Conservation (phyloP, 139 green algal species). For the Pseudopediastrum boryanum region DNA sequence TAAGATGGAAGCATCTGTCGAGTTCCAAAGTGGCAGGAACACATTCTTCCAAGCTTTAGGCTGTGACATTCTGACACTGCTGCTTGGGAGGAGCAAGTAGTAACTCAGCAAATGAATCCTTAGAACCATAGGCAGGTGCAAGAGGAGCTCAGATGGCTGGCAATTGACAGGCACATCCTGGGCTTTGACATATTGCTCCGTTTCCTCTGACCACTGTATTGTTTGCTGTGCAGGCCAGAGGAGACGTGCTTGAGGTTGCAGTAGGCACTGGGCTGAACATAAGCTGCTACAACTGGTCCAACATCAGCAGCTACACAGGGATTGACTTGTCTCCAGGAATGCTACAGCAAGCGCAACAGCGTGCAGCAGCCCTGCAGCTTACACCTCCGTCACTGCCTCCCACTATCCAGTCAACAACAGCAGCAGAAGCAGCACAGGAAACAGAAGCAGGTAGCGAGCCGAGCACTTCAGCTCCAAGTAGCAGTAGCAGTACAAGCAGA, state of each 20-base stretch:
- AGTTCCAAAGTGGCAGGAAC: too few species aligned
- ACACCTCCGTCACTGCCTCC: neutral
- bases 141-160: too few species aligned
- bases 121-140: too few species aligned
- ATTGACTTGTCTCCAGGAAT: constrained; percentile 68
- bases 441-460: neutral
- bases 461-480: neutral
- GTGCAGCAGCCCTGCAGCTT: neutral
- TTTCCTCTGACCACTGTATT: too few species aligned
- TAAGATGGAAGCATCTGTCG: too few species aligned
- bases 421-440: constrained; percentile 2
- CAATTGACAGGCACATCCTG: too few species aligned
- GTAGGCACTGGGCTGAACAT: constrained; percentile 76
- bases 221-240: constrained; percentile 38
- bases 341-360: constrained; percentile 50
- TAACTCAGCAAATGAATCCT: too few species aligned
- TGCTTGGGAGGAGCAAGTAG: too few species aligned
- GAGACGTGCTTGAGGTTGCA: constrained; percentile 50
- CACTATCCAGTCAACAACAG: neutral
- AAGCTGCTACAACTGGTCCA: constrained; percentile 49
- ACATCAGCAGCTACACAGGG: constrained; percentile 28
- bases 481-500: neutral
- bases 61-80: too few species aligned
- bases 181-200: too few species aligned
- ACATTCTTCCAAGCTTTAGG: too few species aligned